These are phyloP conservation scores for Candida taoyuanica DNA, from an alignment of 805 yeast genomes.

Conservation along the genomic window DNA sequence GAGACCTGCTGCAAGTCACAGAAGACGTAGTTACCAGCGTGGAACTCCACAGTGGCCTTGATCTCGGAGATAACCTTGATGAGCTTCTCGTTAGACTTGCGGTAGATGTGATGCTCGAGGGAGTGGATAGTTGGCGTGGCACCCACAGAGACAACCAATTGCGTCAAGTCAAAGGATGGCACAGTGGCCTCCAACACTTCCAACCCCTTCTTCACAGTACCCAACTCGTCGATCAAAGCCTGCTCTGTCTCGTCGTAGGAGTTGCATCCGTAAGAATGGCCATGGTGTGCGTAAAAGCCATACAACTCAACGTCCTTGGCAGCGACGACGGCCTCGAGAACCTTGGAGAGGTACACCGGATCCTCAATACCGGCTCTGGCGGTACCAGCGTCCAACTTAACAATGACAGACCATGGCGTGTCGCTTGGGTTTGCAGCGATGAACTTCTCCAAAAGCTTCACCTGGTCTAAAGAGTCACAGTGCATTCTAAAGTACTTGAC, in stretches of 20 bases:
- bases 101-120: constrained; percentile 30
- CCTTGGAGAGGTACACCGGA: constrained; percentile 32
- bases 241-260: constrained; percentile 42
- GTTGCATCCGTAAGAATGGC: constrained; percentile 59
- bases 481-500: constrained; percentile 48
- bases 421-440: constrained; percentile 22
- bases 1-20: constrained; percentile 77
- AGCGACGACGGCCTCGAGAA: constrained; percentile 32
- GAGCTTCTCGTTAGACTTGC: constrained; percentile 14
- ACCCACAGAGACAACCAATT: constrained; percentile 62
- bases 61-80: constrained; percentile 20
- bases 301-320: constrained; percentile 39
- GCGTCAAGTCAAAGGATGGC: constrained; percentile 32
- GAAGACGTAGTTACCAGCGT: constrained; percentile 76
- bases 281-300: constrained; percentile 80
- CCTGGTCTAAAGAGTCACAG: constrained; percentile 58
- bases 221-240: constrained; percentile 51
- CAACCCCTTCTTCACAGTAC: constrained; percentile 52
- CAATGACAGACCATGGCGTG: constrained; percentile 55
- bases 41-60: constrained; percentile 54
- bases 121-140: constrained; percentile 81
- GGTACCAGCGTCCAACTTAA: constrained; percentile 71
- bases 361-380: constrained; percentile 56
- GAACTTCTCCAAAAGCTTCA: constrained; percentile 41
- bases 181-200: constrained; percentile 31